Evolutionary conservation across 2,329 filamentous ascomycete species (phyloP), one percentile per base, ranked within the genome.

Genomic region (Talaromyces albobiverticillius): DNA sequence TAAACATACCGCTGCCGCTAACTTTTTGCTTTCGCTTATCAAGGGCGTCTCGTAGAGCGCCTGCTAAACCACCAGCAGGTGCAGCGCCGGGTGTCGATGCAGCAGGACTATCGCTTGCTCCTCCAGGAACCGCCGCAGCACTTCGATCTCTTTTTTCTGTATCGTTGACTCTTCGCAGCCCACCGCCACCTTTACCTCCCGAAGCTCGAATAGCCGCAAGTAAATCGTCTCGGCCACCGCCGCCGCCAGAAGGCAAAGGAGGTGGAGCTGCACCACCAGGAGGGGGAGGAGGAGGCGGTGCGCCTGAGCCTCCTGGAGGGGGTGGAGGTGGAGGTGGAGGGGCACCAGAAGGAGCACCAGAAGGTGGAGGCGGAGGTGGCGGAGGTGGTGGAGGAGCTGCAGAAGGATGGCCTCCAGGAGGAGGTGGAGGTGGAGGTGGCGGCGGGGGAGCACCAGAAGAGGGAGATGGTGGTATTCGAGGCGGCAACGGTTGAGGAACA

Each of bases 11-110:
- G 79, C 90, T 95, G 70, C 89, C 87, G 75, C 89, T 90, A 69
- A 96, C 93, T 79, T 95, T 96, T 72, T 90, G 85, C 79, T 96
- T 96, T 71, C 93, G 82, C 75, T 89, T 88, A 67, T 87, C 84
- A 63, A 92, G 73, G 54, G 87, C 88, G 57, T 84, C 87, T 56
- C 89, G 89, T 62, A 96, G 75, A 46, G 90, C 92, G 75, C 88
- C 90, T 20, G 90, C 90, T 81, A 96, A 83, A 32, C 84, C 86
- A 53, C 85, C 75, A 42, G 72, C 75, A 54, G 71, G 71, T 42
- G 82, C 81, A 16, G 78, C 80, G 41, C 80, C 80, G 47, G 76
- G 69, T 41, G 79, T 69, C 22, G 80, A 80, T 43, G 81, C 74
- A 8, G 82, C 60, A 88, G 76, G 67, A 90, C 73, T 52, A 83